Percentiles rank a stretch among this genome's conserved stretches.
These are phyloP conservation scores for Amylostereum areolatum DNA, from an alignment of 1,284 basidiomycete genomes.

Conservation along the genomic window DNA sequence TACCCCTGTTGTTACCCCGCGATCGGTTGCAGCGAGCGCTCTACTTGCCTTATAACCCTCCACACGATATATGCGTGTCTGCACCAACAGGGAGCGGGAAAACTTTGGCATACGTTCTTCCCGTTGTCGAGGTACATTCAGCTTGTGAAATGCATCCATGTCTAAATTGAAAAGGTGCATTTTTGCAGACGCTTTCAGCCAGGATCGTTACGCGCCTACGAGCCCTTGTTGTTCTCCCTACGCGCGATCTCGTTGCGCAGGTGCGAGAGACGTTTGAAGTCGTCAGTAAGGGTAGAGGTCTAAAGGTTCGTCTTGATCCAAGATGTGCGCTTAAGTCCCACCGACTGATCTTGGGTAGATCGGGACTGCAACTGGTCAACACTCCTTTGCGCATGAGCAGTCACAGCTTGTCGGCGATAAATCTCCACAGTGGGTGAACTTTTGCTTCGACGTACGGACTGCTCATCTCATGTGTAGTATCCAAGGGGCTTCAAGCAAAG, in stretches of 20 bases:
- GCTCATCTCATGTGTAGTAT: conserved; percentile 32
- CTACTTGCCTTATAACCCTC: conserved; percentile 67
- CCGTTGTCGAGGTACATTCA: conserved; percentile 75
- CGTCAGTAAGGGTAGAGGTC: conserved; percentile 77
- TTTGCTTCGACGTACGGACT: not conserved
- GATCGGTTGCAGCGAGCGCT: conserved; percentile 38
- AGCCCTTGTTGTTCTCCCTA: conserved; percentile 92
- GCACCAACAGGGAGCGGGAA: conserved; percentile 98
- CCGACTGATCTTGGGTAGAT: conserved; percentile 39
- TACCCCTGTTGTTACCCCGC: conserved; percentile 68
- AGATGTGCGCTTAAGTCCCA: not conserved
- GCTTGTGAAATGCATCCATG: not conserved
- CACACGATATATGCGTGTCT: conserved; percentile 89
- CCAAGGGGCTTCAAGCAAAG: conserved; percentile 75
- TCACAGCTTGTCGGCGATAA: conserved; percentile 58
- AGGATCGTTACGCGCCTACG: conserved; percentile 79
- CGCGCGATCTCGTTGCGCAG: conserved; percentile 91
- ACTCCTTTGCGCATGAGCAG: conserved; percentile 82
- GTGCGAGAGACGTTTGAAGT: conserved; percentile 90
- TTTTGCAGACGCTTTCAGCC: conserved; percentile 56
- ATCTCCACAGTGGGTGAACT: conserved; percentile 34
- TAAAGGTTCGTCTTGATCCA: conserved; percentile 52
- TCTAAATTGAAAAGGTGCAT: not conserved
- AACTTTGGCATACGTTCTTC: conserved; percentile 90
- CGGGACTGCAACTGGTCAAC: conserved; percentile 76